These are phyloP conservation scores for Wickerhamiella bombiphila DNA, from an alignment of 805 yeast species.

Conservation along the genomic window DNA sequence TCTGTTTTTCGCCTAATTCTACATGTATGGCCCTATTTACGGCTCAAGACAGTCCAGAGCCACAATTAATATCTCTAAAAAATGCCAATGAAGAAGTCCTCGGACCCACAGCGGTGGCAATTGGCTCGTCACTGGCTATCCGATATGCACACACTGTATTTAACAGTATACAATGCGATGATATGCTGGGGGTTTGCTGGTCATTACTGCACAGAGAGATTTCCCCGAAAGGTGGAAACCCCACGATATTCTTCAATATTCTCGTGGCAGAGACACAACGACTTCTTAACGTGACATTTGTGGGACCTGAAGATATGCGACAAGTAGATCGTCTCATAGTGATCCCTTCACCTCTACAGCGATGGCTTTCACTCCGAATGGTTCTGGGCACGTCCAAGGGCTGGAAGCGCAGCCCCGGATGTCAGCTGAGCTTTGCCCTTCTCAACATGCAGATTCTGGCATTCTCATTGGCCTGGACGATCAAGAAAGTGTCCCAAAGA, in stretches of 20 bases:
- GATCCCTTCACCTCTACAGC: conserved; percentile 58
- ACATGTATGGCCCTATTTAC: conserved; percentile 8
- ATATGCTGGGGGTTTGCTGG: conserved; percentile 44
- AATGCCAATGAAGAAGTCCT: not conserved
- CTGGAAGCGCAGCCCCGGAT: conserved; percentile 31
- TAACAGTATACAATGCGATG: conserved; percentile 53
- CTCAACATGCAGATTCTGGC: conserved; percentile 57
- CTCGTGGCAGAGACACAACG: conserved; percentile 54
- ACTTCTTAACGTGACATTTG: conserved; percentile 60
- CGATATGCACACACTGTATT: conserved; percentile 60
- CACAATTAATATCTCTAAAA: not conserved
- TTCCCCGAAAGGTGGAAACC: conserved; percentile 16
- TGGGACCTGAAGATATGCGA: conserved; percentile 46
- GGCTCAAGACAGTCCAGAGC: not conserved
- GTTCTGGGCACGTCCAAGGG: conserved; percentile 40
- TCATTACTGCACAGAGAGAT: conserved; percentile 27
- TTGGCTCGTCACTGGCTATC: conserved; percentile 46
- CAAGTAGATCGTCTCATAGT: conserved; percentile 57
- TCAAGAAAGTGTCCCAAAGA: conserved; percentile 27
- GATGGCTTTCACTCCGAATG: conserved; percentile 54
- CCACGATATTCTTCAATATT: conserved; percentile 26
- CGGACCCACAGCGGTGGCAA: not conserved
- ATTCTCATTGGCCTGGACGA: conserved; percentile 56
- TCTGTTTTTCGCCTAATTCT: conserved; percentile 24
- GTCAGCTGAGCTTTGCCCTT: conserved; percentile 44